Conservation (phyloP, 129 eudicot species). For the Chrysanthemum seticuspe region DNA sequence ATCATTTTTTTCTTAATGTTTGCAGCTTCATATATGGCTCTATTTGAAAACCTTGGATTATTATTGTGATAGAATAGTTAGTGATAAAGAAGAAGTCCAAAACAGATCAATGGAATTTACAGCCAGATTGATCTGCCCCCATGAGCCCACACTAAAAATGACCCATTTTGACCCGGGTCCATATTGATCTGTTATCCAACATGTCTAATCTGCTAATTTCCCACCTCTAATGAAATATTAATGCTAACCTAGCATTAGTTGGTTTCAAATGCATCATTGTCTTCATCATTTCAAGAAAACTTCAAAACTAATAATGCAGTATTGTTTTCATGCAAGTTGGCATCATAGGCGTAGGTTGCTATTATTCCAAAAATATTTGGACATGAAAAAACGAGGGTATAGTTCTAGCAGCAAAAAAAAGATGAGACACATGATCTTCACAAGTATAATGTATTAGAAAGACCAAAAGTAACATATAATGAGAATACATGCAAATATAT, state of each 20-base stretch:
- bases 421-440: constrained; percentile 85
- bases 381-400: constrained; percentile 92
- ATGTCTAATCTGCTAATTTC: background rate
- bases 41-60: background rate
- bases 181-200: too few species aligned
- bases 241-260: background rate
- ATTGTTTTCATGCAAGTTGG: constrained; percentile 56
- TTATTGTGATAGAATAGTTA: too few species aligned
- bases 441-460: constrained; percentile 76
- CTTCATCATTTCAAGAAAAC: background rate
- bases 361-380: constrained; percentile 94
- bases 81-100: too few species aligned
- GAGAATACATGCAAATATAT: constrained; percentile 75
- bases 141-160: too few species aligned
- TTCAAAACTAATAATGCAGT: background rate
- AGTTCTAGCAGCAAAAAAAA: constrained; percentile 76
- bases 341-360: constrained; percentile 89
- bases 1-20: background rate
- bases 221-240: background rate
- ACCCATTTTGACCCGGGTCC: too few species aligned
- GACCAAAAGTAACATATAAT: constrained; percentile 88
- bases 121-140: too few species aligned
- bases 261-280: background rate
- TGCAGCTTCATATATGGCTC: background rate
- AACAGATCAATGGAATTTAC: too few species aligned